phyloP scores from a whole-genome alignment of 148 eudicot genomes.

The Salicornia ramosissima region DNA sequence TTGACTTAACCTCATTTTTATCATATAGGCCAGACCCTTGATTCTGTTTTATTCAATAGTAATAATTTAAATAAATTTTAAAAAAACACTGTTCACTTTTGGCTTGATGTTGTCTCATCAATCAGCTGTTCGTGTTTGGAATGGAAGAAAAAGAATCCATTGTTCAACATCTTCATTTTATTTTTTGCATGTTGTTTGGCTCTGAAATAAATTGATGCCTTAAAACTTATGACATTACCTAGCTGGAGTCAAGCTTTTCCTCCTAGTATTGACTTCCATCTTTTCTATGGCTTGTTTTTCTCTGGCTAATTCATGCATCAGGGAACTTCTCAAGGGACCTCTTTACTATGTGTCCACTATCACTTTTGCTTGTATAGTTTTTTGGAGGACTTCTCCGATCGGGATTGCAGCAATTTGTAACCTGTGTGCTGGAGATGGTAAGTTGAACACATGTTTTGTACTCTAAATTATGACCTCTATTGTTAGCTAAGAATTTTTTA shows the following conservation, averaged over 20 bases:
- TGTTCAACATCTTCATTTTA: neutral
- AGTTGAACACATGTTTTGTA: neutral
- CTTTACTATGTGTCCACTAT: constrained; percentile 67
- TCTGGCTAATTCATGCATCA: constrained; percentile 28
- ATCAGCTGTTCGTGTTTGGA: neutral
- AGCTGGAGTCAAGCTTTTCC: constrained; percentile 5
- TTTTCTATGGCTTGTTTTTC: neutral
- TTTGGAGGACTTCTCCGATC: constrained; percentile 83
- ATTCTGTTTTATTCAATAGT: neutral
- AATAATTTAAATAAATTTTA: no score
- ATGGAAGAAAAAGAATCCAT: neutral
- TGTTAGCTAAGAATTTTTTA: neutral
- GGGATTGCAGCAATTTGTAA: constrained; percentile 73
- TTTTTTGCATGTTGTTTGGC: neutral
- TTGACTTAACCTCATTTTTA: neutral
- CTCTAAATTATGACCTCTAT: neutral
- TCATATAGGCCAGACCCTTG: neutral
- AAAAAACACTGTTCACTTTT: neutral
- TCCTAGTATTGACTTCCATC: neutral
- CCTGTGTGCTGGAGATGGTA: constrained; percentile 98
- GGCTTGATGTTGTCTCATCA: neutral
- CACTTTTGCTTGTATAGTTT: constrained; percentile 55
- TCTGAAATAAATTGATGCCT: neutral
- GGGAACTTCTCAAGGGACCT: constrained; percentile 95
- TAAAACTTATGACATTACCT: neutral